Percentiles rank a stretch among this genome's conserved stretches.
phyloP scores from a whole-genome alignment of 331 rosid genomes.

The Erythrophleum ivorense region DNA sequence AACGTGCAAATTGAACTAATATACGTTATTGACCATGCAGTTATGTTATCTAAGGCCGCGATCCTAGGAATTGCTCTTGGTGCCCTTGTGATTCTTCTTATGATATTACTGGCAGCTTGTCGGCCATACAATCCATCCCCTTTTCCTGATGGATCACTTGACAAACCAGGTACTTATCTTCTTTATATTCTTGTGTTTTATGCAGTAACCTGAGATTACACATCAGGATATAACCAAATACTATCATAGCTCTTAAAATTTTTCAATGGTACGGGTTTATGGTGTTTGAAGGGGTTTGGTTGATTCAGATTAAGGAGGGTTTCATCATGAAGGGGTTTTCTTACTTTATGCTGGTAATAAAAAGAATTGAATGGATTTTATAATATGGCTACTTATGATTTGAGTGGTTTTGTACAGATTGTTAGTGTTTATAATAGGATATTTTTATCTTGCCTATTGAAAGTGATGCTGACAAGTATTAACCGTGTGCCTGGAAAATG shows the following conservation, averaged over 20 bases:
- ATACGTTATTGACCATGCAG: slow-evolving; percentile 49
- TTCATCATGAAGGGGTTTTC: not conserved
- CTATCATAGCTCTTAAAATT: not conserved
- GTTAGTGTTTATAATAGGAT: not conserved
- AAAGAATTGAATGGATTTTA: not conserved
- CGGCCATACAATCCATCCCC: slow-evolving; percentile 80
- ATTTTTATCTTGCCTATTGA: slow-evolving; percentile 9
- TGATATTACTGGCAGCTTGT: slow-evolving; percentile 85
- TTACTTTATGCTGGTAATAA: not conserved
- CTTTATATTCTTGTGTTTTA: not conserved
- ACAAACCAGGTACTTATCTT: slow-evolving; percentile 75
- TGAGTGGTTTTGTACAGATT: not conserved
- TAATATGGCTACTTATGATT: not conserved
- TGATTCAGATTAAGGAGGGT: not conserved
- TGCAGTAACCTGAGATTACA: not conserved
- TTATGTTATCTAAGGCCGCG: slow-evolving; percentile 86
- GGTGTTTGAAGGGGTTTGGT: not conserved
- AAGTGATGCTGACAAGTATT: slow-evolving; percentile 37
- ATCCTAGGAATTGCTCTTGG: slow-evolving; percentile 97
- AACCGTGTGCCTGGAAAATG: slow-evolving; percentile 40
- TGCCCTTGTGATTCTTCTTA: slow-evolving; percentile 85
- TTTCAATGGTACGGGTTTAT: not conserved
- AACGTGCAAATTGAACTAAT: slow-evolving; percentile 11
- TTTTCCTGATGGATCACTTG: slow-evolving; percentile 80
- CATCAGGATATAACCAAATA: not conserved